Base-by-base conservation (phyloP, 2,329 filamentous ascomycete species). In the Trichoderma brevicompactum region DNA sequence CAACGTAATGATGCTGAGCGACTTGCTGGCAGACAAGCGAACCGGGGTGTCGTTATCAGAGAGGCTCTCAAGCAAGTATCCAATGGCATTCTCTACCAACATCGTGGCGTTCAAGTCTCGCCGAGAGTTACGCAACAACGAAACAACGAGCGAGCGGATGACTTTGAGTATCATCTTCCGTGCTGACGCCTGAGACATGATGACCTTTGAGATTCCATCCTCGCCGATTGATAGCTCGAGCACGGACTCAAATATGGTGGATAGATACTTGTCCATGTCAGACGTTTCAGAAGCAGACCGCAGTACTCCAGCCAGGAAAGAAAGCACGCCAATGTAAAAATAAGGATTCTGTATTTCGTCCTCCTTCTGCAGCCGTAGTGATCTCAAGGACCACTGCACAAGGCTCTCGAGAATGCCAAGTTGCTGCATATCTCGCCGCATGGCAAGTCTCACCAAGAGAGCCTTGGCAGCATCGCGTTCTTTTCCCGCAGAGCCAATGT, bases 1-100 rank as follows among this genome's bases (percentile, higher is more conserved):
- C 58, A 96, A 80, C 0, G 94, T 90, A 69, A 98, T 88, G 61
- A 96, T 85, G 76, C 93, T 96, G 50, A 98, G 85, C 4, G 93
- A 91, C 78, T 99, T 99, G 76, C 93, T 97, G 19, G 94, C 92
- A 38, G 94, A 91, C 71, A 97, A 87, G 43, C 95, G 85, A 12
- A 99, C 94, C 0, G 93, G 92, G 0, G 94, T 97, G 72, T 98
- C 94, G 67, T 92, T 91, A 75, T 99, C 95, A 2, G 88, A 88
- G 1, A 98, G 81, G 12, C 85, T 84, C 66, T 92, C 89, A 2
- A 99, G 83, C 3, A 97, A 83, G 72, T 91, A 88, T 62, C 93
- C 91, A 70, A 99, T 92, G 5, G 91, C 86, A 36, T 89, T 89
- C 78, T 98, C 94, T 15, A 96, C 76, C 74, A 90, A 81, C 63